Evolutionary conservation across 495 filamentous ascomycete species (phyloP), one percentile per base, ranked within the genome.

Genomic region (Aspergillus cristatus): DNA sequence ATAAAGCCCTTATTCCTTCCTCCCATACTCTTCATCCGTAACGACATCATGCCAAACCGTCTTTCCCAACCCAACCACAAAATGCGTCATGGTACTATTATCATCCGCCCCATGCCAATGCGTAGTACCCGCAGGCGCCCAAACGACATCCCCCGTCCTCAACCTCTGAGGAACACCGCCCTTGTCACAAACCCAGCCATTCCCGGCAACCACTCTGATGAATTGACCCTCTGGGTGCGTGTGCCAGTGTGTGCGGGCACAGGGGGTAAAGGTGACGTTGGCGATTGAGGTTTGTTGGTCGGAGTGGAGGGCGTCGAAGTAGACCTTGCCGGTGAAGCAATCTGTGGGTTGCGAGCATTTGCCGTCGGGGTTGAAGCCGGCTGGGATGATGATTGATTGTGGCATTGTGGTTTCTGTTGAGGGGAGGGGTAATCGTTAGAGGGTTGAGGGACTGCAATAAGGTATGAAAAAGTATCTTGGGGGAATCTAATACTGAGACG

Each of bases 101-200:
- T 35, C 35, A 26, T 39, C 44, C 3, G 44, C 44, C 1, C 44
- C 44, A 42, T 47, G 44, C 44, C 44, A 47, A 28, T 47, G 44
- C 2, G 25, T 36, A 2, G 34, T 40, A 1, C 44, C 44, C 1
- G 44, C 25, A 7, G 39, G 44, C 12, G 16, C 18, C 44, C 44
- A 47, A 20, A 40, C 25, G 5, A 40, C 14, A 32, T 47, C 44
- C 8, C 44, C 44, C 0, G 18, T 14, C 13, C 8, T 31, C 6
- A 47, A 7, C 1, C 31, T 11, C 25, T 32, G 29, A 6, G 35
- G 39, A 14, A 2, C 22, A 2, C 22, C 35, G 8, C 40, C 44
- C 20, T 42, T 14, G 26, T 42, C 39, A 13, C 39, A 42, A n/a
- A 47, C 16, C 39, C 39, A 47, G 12, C 44, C 44, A 3, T 34